phyloP scores from a whole-genome alignment of 148 eudicot genomes.

The Rhododendron henanense region DNA sequence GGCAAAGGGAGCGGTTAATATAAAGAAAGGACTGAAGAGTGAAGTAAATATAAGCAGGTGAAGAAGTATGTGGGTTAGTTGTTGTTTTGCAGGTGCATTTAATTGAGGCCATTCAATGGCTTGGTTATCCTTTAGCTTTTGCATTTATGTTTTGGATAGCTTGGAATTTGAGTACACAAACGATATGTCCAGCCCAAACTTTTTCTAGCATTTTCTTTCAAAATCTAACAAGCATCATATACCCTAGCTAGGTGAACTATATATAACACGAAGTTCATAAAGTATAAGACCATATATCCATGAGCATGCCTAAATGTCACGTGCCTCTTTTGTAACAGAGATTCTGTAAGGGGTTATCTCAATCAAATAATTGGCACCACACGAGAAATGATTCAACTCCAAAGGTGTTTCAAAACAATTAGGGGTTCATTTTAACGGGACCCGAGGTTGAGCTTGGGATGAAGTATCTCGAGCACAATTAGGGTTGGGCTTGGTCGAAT shows the following conservation, averaged over 20 bases:
- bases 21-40: constrained; percentile 20
- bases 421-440: too few relatives aligned
- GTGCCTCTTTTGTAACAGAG: background rate
- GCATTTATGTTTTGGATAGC: background rate
- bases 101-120: constrained; percentile 21
- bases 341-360: too few relatives aligned
- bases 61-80: constrained; percentile 54
- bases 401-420: too few relatives aligned
- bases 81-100: constrained; percentile 52
- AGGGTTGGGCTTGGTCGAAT: background rate
- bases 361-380: too few relatives aligned
- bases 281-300: too few relatives aligned
- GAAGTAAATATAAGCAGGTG: constrained; percentile 58
- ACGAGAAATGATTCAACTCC: too few relatives aligned
- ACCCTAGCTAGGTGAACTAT: background rate
- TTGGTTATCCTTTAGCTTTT: background rate
- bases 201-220: background rate
- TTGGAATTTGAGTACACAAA: background rate
- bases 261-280: background rate
- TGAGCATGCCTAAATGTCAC: background rate
- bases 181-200: background rate
- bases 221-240: background rate
- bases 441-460: too few relatives aligned
- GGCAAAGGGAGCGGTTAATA: constrained; percentile 22
- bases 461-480: too few relatives aligned